Base-by-base conservation (phyloP, 257 asterid species). In the Plantago ovata region DNA sequence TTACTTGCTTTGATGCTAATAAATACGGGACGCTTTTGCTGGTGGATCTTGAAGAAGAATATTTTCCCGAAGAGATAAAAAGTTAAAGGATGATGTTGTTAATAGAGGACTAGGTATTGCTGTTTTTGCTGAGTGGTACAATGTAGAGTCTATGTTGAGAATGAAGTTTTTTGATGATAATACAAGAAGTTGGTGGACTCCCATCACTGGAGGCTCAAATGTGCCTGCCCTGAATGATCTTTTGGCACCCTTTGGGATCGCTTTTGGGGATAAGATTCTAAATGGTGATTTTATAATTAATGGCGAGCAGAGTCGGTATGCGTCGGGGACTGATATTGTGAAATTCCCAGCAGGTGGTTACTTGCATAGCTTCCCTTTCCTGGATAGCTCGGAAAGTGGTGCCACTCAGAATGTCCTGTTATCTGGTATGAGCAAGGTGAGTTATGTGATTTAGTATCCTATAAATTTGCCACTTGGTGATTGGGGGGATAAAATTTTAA, bases 111-210 rank as follows among this genome's bases (percentile, higher is more conserved):
- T 93, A 43, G 89, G 97, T 66, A 71, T 93, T 71, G 95, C 74
- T 47, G 97, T 89, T 50, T 93, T 93, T 77, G 97, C 98, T 56
- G 97, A 93, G 68, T 93, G 98, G 98, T 93, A 93, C 69, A 93
- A 89, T 60, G 94, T 93, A 68, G 95, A 89, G 53, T 80, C 98
- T 21, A 93, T 93, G 98, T 77, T 93, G 77, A 93, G 86, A 72
- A 93, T 93, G 97, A 89, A 88, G 74, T 93, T 93, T 71, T 93
- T 89, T 67, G 97, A 93, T 68, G 98, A 93, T 60, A 89, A 93
- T 69, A 93, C 98, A 10, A 77, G 97, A 67, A 93, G 97, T 76
- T 89, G 95, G 98, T 93, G 98, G 98, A 88, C 98, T 39, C 98
- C 98, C 14, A 81, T 86, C 71, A 93, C 97, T 39, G 98, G 97